These are phyloP conservation scores for Podaxis mareebaensis DNA, from an alignment of 768 basidiomycete genomes.

Conservation along the genomic window DNA sequence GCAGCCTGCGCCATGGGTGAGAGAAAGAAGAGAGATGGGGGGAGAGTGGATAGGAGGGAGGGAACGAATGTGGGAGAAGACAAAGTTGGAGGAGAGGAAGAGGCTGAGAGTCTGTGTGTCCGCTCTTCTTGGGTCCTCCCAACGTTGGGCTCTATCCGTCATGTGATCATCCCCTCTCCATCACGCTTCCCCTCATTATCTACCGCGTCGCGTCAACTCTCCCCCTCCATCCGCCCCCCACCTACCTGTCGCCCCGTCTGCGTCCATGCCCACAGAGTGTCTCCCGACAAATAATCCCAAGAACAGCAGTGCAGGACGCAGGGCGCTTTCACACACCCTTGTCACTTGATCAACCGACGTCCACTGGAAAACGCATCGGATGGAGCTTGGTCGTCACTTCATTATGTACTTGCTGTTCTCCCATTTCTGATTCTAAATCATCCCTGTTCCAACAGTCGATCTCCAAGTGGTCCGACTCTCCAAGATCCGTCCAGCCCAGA, in stretches of 20 bases:
- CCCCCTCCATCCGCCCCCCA: not conserved
- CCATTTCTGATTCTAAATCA: not conserved
- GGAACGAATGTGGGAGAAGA: too few species aligned
- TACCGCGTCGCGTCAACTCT: not conserved
- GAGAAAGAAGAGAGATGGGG: not conserved
- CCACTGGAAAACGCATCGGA: not conserved
- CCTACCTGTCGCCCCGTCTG: too few species aligned
- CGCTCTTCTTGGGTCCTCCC: not conserved
- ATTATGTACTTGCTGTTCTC: not conserved
- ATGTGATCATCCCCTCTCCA: slow-evolving; percentile 16
- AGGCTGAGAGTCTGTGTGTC: slow-evolving; percentile 11
- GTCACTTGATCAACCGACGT: not conserved
- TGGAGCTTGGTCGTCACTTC: slow-evolving; percentile 8
- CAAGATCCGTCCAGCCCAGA: slow-evolving; percentile 14
- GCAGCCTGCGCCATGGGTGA: slow-evolving; percentile 60
- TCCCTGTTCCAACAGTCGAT: not conserved
- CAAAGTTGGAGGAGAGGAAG: slow-evolving; percentile 17
- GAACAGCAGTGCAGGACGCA: not conserved
- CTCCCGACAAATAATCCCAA: not conserved
- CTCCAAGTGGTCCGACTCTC: not conserved
- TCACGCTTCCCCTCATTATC: not conserved
- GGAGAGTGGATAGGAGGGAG: not conserved
- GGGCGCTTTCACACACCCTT: not conserved
- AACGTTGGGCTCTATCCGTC: not conserved
- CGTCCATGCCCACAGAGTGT: too few species aligned